phyloP scores from a whole-genome alignment of 768 basidiomycete species.

The Pleurotus pulmonarius region DNA sequence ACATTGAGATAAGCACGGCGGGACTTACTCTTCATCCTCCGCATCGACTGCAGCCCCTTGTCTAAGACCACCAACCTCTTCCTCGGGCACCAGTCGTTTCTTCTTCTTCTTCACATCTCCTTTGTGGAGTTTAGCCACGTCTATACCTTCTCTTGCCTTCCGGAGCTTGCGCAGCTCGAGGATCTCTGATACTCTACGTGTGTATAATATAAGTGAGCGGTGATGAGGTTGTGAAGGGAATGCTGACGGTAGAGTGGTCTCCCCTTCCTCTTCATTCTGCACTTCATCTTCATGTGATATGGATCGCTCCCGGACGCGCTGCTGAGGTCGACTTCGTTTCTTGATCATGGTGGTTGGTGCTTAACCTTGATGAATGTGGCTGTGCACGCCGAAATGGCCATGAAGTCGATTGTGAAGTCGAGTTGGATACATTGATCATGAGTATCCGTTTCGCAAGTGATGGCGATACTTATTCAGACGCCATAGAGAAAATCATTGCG shows the following conservation, averaged over 20 bases:
- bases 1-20: neutral
- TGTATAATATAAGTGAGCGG: constrained; percentile 5
- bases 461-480: no score
- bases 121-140: constrained; percentile 76
- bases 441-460: no score
- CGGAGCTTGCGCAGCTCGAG: constrained; percentile 79
- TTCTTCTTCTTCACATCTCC: constrained; percentile 78
- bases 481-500: no score
- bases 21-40: constrained; percentile 62
- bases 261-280: constrained; percentile 39
- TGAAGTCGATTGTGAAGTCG: no score
- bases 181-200: constrained; percentile 69
- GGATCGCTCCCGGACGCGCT: constrained; percentile 50
- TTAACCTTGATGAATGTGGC: neutral
- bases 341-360: constrained; percentile 51
- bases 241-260: constrained; percentile 43
- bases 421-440: no score
- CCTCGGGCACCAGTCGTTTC: constrained; percentile 48
- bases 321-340: constrained; percentile 67
- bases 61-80: constrained; percentile 51
- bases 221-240: neutral
- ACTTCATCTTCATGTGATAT: constrained; percentile 23
- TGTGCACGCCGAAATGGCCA: neutral
- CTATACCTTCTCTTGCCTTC: constrained; percentile 77
- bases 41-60: constrained; percentile 35